Conservation (phyloP, 1,139 yeast species). For the Chernovozyma sophiae-reginae region DNA sequence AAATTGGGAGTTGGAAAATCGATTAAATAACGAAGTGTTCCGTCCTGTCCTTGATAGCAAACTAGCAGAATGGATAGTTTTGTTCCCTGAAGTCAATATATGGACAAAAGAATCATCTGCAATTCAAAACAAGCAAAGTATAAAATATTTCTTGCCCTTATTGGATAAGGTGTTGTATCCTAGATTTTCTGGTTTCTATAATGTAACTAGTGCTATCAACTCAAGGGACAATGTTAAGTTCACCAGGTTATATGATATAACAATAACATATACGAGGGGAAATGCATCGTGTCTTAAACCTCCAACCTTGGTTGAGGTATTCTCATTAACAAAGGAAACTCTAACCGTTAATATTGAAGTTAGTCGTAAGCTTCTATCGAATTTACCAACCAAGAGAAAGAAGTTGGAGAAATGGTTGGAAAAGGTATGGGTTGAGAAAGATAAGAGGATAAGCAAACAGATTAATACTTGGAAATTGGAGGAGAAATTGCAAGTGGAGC, state of each 20-base stretch:
- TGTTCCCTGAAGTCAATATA: slow-evolving; percentile 75
- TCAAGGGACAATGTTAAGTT: slow-evolving; percentile 16
- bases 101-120: slow-evolving; percentile 31
- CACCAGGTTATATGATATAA: slow-evolving; percentile 47
- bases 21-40: slow-evolving; percentile 17
- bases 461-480: no score
- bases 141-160: slow-evolving; percentile 49
- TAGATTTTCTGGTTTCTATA: slow-evolving; percentile 50
- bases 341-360: slow-evolving; percentile 36
- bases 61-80: slow-evolving; percentile 49
- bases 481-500: no score
- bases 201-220: slow-evolving; percentile 44
- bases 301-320: slow-evolving; percentile 1
- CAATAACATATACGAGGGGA: slow-evolving; percentile 36
- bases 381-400: slow-evolving; percentile 48
- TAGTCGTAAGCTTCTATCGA: slow-evolving; percentile 39
- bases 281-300: neutral
- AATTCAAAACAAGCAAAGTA: slow-evolving; percentile 48
- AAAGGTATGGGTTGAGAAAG: slow-evolving; percentile 66
- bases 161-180: slow-evolving; percentile 61
- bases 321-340: neutral
- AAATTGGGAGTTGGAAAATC: slow-evolving; percentile 54
- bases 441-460: slow-evolving; percentile 21
- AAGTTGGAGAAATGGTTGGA: slow-evolving; percentile 72
- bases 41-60: slow-evolving; percentile 25